These are phyloP conservation scores for Populus hybrid DNA, from an alignment of 441 rosid species.

Conservation along the genomic window DNA sequence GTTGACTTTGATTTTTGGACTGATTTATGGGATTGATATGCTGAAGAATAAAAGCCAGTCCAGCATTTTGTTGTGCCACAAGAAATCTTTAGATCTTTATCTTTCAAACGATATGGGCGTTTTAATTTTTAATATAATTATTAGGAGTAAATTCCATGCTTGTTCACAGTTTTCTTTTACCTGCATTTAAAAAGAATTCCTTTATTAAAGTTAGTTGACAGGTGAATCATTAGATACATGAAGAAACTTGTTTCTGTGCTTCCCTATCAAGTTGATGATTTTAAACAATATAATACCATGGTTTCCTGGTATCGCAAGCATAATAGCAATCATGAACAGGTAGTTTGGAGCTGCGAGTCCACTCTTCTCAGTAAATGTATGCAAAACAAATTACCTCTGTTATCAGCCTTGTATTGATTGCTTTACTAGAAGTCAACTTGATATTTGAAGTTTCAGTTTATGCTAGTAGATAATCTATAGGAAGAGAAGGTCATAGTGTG, in stretches of 20 bases:
- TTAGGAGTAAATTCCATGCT: not conserved
- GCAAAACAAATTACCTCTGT: not conserved
- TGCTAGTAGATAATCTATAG: not conserved
- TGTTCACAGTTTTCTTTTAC: not conserved
- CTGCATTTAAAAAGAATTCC: not conserved
- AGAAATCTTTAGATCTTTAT: not conserved
- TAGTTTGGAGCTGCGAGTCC: not conserved
- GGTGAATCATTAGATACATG: not conserved
- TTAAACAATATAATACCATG: not conserved
- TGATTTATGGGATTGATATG: not conserved
- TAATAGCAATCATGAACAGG: not conserved
- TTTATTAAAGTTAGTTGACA: not conserved
- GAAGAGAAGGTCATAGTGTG: not conserved
- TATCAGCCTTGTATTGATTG: not conserved
- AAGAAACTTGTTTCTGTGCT: slow-evolving; percentile 2
- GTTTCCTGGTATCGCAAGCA: not conserved
- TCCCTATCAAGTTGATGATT: not conserved
- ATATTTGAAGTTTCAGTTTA: not conserved
- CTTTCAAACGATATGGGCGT: not conserved
- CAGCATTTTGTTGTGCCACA: not conserved
- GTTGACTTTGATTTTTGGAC: not conserved
- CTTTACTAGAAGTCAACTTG: not conserved
- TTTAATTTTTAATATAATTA: not conserved
- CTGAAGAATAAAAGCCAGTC: not conserved
- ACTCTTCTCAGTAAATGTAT: not conserved